Percentiles rank a stretch among this genome's conserved stretches.
Conservation (phyloP, 345 rosid species). For the Melaleuca quinquenervia region DNA sequence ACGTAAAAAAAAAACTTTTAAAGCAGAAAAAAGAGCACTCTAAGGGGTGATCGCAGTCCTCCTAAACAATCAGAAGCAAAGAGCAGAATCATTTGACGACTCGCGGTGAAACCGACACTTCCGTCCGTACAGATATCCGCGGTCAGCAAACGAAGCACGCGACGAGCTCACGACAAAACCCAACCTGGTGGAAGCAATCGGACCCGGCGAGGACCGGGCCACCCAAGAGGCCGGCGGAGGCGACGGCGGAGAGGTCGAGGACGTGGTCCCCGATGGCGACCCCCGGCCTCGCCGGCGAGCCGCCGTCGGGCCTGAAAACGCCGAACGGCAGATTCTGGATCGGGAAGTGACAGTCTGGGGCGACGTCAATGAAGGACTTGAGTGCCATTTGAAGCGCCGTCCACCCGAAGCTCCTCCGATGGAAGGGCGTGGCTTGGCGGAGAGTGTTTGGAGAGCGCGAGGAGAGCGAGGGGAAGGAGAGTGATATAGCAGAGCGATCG, state of each 20-base stretch:
- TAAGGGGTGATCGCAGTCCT: background rate
- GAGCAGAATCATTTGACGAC: background rate
- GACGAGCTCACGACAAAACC: background rate
- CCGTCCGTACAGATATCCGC: background rate
- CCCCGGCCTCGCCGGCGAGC: slow-evolving; percentile 53
- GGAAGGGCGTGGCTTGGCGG: background rate
- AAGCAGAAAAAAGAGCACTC: background rate
- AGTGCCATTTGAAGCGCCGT: slow-evolving; percentile 21
- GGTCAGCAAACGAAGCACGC: background rate
- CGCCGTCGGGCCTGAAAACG: slow-evolving; percentile 51
- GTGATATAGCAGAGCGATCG: background rate
- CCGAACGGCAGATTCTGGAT: slow-evolving; percentile 95
- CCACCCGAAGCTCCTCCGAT: background rate
- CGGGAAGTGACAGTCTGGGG: slow-evolving; percentile 71
- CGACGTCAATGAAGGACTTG: slow-evolving; percentile 58
- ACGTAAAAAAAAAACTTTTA: background rate
- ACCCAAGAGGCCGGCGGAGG: slow-evolving; percentile 66
- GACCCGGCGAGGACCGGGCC: slow-evolving; percentile 53
- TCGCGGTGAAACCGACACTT: background rate
- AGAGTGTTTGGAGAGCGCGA: background rate
- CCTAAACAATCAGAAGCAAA: background rate
- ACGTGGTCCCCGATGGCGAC: slow-evolving; percentile 79
- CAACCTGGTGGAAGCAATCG: slow-evolving; percentile 86
- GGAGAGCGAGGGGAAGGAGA: background rate
- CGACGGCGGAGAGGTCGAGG: slow-evolving; percentile 65